Conservation (phyloP, 805 yeast species). For the Kodamaea hsintzibuensis region DNA sequence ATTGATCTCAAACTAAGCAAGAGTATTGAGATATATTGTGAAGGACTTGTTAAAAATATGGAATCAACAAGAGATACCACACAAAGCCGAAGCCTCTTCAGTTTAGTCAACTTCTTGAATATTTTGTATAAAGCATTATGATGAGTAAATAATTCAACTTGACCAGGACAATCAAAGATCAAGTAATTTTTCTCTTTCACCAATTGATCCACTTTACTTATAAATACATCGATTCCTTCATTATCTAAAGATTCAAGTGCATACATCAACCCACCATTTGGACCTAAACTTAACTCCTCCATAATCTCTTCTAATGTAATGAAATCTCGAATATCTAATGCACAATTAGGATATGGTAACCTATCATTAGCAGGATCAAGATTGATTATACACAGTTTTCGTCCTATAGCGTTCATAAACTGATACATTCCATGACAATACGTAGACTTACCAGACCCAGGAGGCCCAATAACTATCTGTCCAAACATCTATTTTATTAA, state of each 20-base stretch:
- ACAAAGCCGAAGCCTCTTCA: slow-evolving; percentile 68
- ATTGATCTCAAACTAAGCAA: slow-evolving; percentile 83
- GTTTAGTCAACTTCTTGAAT: slow-evolving; percentile 56
- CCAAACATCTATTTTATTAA: slow-evolving; percentile 54
- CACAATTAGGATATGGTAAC: slow-evolving; percentile 63
- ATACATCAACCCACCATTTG: slow-evolving; percentile 88
- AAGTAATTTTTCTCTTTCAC: slow-evolving; percentile 59
- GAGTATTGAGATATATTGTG: slow-evolving; percentile 82
- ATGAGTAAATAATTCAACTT: slow-evolving; percentile 91
- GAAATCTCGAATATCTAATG: slow-evolving; percentile 76
- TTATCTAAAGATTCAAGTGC: slow-evolving; percentile 66
- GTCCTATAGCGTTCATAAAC: slow-evolving; percentile 90
- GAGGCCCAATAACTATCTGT: slow-evolving; percentile 95
- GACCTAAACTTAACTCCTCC: slow-evolving; percentile 72
- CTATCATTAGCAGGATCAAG: slow-evolving; percentile 90
- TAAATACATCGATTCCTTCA: slow-evolving; percentile 48
- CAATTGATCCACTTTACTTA: slow-evolving; percentile 56
- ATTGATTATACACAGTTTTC: slow-evolving; percentile 81
- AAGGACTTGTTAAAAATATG: slow-evolving; percentile 77
- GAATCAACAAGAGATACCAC: slow-evolving; percentile 89
- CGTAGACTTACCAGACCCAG: slow-evolving; percentile 96
- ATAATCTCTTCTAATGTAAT: slow-evolving; percentile 76
- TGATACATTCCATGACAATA: slow-evolving; percentile 92
- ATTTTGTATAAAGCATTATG: slow-evolving; percentile 72
- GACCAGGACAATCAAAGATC: slow-evolving; percentile 93